phyloP scores from a whole-genome alignment of 805 yeast genomes.

The Pichia phayaonensis region DNA sequence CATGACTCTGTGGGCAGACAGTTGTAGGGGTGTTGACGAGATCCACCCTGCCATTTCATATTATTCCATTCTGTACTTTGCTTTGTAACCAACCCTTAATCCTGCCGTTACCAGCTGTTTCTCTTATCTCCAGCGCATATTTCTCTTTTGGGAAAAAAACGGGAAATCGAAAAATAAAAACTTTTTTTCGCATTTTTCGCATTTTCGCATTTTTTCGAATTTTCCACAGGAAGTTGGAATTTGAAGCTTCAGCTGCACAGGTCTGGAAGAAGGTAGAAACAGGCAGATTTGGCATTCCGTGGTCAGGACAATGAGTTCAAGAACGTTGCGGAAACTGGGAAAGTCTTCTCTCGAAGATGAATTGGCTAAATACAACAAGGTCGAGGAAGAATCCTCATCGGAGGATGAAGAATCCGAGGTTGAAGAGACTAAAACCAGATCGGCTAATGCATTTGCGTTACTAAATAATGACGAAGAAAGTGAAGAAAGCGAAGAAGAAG shows the following conservation, averaged over 20 bases:
- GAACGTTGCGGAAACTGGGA: constrained; percentile 40
- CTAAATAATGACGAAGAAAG: constrained; percentile 29
- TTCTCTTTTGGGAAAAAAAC: too few relatives aligned
- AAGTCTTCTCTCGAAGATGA: constrained; percentile 23
- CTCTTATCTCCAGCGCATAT: neutral
- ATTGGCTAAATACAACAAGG: constrained; percentile 15
- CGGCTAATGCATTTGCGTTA: constrained; percentile 37
- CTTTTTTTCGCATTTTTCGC: neutral
- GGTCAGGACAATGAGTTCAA: constrained; percentile 43
- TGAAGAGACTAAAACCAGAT: neutral
- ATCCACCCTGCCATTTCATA: too few relatives aligned
- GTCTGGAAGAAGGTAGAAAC: too few relatives aligned
- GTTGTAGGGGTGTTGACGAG: constrained; percentile 2
- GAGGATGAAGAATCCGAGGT: constrained; percentile 14
- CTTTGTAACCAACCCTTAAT: neutral
- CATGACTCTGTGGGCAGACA: constrained; percentile 21
- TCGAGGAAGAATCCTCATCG: neutral
- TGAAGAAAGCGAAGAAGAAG: constrained; percentile 1
- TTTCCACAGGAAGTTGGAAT: neutral
- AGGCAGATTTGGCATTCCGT: too few relatives aligned
- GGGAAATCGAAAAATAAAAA: too few relatives aligned
- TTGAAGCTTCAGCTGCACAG: too few relatives aligned
- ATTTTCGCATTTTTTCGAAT: neutral
- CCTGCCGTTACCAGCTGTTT: too few relatives aligned
- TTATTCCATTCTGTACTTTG: neutral